Conservation (phyloP, 306 rosid genomes). For the Albizia julibrissin region DNA sequence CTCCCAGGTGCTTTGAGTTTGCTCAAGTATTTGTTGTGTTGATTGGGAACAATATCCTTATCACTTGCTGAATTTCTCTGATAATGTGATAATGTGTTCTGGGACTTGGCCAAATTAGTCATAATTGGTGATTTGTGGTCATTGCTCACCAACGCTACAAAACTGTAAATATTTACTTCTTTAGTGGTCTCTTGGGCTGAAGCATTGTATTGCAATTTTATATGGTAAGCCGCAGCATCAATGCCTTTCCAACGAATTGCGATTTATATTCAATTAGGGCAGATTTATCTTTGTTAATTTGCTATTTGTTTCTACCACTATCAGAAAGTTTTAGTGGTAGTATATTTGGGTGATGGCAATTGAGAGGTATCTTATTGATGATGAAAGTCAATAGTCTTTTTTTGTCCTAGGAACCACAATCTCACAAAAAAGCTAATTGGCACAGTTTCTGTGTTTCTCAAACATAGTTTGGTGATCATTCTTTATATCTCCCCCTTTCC, state of each 20-base stretch:
- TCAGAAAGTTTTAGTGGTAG: slow-evolving; percentile 17
- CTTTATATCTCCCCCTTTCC: slow-evolving; percentile 25
- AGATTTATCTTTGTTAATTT: slow-evolving; percentile 15
- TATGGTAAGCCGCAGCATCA: slow-evolving; percentile 17
- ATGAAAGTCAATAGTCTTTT: slow-evolving; percentile 28
- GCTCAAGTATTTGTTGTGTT: slow-evolving; percentile 12
- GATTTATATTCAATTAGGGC: slow-evolving; percentile 13
- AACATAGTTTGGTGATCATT: slow-evolving; percentile 12
- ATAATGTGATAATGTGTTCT: slow-evolving; percentile 16
- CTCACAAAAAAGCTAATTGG: background rate
- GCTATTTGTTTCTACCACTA: slow-evolving; percentile 12
- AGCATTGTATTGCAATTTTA: slow-evolving; percentile 18
- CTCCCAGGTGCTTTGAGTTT: slow-evolving; percentile 72
- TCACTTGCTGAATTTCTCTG: slow-evolving; percentile 16
- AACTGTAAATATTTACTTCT: slow-evolving; percentile 14
- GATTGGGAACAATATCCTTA: slow-evolving; percentile 9
- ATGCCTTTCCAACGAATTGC: background rate
- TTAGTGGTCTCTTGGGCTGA: slow-evolving; percentile 18
- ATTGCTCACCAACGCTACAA: background rate
- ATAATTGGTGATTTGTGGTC: background rate
- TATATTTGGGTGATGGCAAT: slow-evolving; percentile 10
- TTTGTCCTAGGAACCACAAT: background rate
- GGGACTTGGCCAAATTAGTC: slow-evolving; percentile 6
- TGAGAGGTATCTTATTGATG: slow-evolving; percentile 24
- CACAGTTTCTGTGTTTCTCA: background rate